These are phyloP conservation scores for Septoria linicola DNA, from an alignment of 2,329 filamentous ascomycete species.

Conservation along the genomic window DNA sequence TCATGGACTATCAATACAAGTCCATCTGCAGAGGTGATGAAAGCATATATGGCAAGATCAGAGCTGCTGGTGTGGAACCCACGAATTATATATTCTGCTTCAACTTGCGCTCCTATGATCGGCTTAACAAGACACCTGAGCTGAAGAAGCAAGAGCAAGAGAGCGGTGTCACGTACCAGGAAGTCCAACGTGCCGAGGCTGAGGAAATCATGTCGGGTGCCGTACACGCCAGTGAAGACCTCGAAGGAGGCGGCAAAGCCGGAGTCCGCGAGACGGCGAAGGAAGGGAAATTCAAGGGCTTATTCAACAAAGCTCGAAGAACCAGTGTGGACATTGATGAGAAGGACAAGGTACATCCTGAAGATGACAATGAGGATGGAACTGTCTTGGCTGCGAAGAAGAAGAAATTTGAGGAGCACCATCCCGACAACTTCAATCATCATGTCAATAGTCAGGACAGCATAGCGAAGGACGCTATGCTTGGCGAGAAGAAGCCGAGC, in stretches of 20 bases:
- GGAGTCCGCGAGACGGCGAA: slow-evolving; percentile 37
- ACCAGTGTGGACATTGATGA: slow-evolving; percentile 23
- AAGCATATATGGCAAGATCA: slow-evolving; percentile 81
- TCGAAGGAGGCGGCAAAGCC: slow-evolving; percentile 27
- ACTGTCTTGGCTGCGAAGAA: slow-evolving; percentile 24
- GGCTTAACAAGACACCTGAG: slow-evolving; percentile 76
- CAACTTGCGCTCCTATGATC: slow-evolving; percentile 89
- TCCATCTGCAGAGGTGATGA: slow-evolving; percentile 89
- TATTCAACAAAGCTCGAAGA: slow-evolving; percentile 39
- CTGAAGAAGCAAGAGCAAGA: slow-evolving; percentile 74
- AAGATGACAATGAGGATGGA: slow-evolving; percentile 21
- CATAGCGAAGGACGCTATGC: slow-evolving; percentile 80
- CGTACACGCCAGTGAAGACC: slow-evolving; percentile 56
- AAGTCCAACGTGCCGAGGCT: slow-evolving; percentile 83
- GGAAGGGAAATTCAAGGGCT: slow-evolving; percentile 26
- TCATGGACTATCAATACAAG: slow-evolving; percentile 99
- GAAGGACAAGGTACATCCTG: slow-evolving; percentile 24
- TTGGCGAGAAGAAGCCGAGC: slow-evolving; percentile 60
- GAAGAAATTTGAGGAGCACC: slow-evolving; percentile 26
- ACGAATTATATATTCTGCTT: slow-evolving; percentile 85
- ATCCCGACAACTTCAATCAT: slow-evolving; percentile 27
- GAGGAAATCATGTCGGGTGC: slow-evolving; percentile 81
- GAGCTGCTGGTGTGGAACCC: slow-evolving; percentile 72
- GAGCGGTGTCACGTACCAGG: slow-evolving; percentile 79
- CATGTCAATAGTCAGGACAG: slow-evolving; percentile 47